Base-by-base conservation (phyloP, 2,329 filamentous ascomycete genomes). In the Fusarium sp. region DNA sequence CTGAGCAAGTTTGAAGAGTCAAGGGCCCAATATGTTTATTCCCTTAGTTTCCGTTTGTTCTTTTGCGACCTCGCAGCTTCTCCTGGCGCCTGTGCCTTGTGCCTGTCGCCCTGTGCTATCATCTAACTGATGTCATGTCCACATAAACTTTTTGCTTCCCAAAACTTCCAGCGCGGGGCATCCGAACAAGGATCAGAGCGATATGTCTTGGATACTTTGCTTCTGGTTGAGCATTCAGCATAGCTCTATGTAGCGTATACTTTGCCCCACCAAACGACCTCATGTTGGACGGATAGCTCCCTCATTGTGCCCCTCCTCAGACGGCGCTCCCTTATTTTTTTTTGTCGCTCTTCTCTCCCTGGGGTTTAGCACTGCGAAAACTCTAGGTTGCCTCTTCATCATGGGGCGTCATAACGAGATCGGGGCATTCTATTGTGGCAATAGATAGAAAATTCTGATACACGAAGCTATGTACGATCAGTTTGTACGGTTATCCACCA, bases 111-210 rank as follows among this genome's bases (percentile, higher is more conserved):
- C 23, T 47, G 40, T 52, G 21, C 18, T 50, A 33, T 48, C 33
- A 58, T 56, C 69, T 67, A 52, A 55, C 72, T 75, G 75, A 77
- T 75, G 75, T 77, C 75, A 77, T 76, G 57, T 56, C 51, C 63
- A 46, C 48, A 69, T 58, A 52, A 69, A 63, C 45, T 62, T 63
- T 63, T 58, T 68, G 56, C 66, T 63, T 68, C 67, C 62, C 65
- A 66, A 76, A 76, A 72, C 63, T 76, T 77, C 73, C 72, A 74
- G 63, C 68, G 73, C 69, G 74, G 74, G 74, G 75, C 74, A 74
- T 29, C 59, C 54, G 63, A 55, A 51, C 64, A 57, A 53, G 59
- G 58, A 40, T 58, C 47, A 53, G 25, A 33, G 54, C 53, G 61
- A 37, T 5, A 48, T 43, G 75, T 77, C 13, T 15, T 37, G 7